Evolutionary conservation across 306 rosid species (phyloP).

Genomic region (Cucumis sativus): DNA sequence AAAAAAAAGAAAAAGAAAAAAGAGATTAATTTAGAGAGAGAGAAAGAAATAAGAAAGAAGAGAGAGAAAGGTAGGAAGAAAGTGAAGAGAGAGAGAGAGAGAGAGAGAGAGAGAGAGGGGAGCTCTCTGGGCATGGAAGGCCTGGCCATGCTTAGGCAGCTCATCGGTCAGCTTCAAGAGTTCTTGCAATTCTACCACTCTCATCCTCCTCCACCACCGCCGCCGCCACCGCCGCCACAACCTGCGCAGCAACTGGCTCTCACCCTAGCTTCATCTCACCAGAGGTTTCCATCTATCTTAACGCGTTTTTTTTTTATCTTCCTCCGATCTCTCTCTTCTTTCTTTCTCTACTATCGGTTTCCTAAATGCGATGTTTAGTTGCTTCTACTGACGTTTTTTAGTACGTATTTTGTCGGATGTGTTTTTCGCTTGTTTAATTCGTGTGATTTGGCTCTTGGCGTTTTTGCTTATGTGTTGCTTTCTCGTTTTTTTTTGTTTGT

Average conservation of each 20-base stretch:
- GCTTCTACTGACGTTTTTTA: neutral
- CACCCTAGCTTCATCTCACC: conserved; percentile 22
- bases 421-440: neutral
- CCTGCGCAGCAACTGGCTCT: conserved; percentile 19
- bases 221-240: conserved; percentile 6
- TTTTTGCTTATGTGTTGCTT: neutral
- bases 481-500: neutral
- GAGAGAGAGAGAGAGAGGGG: neutral
- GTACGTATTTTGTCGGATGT: neutral
- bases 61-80: neutral
- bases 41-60: neutral
- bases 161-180: conserved; percentile 74
- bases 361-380: neutral
- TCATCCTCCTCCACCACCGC: conserved; percentile 10
- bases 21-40: neutral
- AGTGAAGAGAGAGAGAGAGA: neutral
- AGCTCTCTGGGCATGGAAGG: conserved; percentile 51
- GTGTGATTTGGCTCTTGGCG: neutral
- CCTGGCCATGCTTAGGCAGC: conserved; percentile 70
- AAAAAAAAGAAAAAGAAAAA: neutral
- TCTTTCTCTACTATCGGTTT: neutral
- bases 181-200: conserved; percentile 37
- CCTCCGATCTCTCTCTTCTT: conserved; percentile 25
- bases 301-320: neutral
- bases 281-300: conserved; percentile 25